Evolutionary conservation across 768 basidiomycete genomes (phyloP).

Genomic region (Boletus bicolor): DNA sequence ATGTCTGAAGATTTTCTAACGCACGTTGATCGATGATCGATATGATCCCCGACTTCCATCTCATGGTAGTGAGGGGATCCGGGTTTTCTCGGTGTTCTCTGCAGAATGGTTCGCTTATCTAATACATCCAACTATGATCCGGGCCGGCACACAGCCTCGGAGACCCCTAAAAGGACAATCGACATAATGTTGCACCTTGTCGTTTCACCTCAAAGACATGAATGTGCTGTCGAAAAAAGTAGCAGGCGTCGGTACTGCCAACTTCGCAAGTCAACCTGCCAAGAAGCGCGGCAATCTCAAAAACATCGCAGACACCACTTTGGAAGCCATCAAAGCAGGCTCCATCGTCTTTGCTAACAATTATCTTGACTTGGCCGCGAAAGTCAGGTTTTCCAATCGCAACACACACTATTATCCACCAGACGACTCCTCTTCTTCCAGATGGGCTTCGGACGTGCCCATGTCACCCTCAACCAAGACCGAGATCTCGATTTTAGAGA

Average conservation of each 20-base stretch:
- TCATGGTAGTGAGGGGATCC: too few relatives aligned
- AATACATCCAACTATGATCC: too few relatives aligned
- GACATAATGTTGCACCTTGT: too few relatives aligned
- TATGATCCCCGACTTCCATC: too few relatives aligned
- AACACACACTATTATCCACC: slow-evolving; percentile 54
- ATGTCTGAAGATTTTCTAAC: too few relatives aligned
- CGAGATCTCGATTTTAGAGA: slow-evolving; percentile 51
- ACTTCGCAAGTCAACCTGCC: not conserved
- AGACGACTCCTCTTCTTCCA: slow-evolving; percentile 41
- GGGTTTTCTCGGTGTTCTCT: too few relatives aligned
- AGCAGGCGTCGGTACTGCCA: not conserved
- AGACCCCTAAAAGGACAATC: not conserved
- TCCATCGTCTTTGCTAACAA: slow-evolving; percentile 32
- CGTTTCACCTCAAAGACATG: slow-evolving; percentile 1
- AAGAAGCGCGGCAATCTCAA: slow-evolving; percentile 21
- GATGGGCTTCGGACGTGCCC: slow-evolving; percentile 38
- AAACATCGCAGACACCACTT: slow-evolving; percentile 50
- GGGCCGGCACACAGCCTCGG: not conserved
- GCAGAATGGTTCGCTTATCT: too few relatives aligned
- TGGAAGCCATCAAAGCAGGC: slow-evolving; percentile 47
- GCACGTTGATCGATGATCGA: too few relatives aligned
- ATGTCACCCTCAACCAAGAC: slow-evolving; percentile 14
- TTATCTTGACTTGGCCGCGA: slow-evolving; percentile 34
- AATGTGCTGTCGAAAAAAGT: not conserved
- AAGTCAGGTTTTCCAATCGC: slow-evolving; percentile 33